Conservation (phyloP, 768 basidiomycete genomes). For the Thelephora ganbajun region DNA sequence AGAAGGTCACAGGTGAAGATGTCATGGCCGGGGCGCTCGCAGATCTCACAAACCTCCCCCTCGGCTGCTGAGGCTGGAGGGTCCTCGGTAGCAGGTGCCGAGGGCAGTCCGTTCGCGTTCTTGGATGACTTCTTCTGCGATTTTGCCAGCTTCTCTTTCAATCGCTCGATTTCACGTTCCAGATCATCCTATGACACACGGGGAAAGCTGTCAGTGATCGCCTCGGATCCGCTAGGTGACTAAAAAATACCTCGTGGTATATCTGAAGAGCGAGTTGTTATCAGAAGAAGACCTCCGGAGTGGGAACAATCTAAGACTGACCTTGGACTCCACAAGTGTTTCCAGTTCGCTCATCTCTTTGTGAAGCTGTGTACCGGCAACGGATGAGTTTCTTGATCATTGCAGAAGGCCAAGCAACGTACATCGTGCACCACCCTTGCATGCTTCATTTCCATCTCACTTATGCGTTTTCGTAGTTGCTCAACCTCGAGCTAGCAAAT, state of each 20-base stretch:
- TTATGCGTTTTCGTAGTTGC: constrained; percentile 51
- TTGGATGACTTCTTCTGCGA: constrained; percentile 41
- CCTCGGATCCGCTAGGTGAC: not conserved
- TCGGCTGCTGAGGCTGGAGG: too few relatives aligned
- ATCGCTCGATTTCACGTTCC: constrained; percentile 67
- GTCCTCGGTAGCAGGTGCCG: constrained; percentile 9
- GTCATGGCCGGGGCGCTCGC: constrained; percentile 75
- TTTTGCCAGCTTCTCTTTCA: constrained; percentile 56
- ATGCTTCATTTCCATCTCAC: constrained; percentile 64
- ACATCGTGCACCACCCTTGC: constrained; percentile 58
- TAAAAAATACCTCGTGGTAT: too few relatives aligned
- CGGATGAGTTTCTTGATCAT: constrained; percentile 1
- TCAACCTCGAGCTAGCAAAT: constrained; percentile 46
- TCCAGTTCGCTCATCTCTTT: constrained; percentile 91
- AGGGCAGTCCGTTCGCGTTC: constrained; percentile 3
- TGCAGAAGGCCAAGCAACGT: constrained; percentile 14
- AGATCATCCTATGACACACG: constrained; percentile 52
- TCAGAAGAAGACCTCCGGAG: not conserved
- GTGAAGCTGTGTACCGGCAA: constrained; percentile 41
- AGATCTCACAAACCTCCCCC: constrained; percentile 62
- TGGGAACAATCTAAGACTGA: constrained; percentile 16
- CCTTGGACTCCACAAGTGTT: constrained; percentile 88
- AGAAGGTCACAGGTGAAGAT: constrained; percentile 74
- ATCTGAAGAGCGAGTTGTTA: too few relatives aligned
- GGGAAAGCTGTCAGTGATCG: not conserved